Conservation (phyloP, 192 early-diverging fungal genomes). For the Thoreauomyces humboldtii region DNA sequence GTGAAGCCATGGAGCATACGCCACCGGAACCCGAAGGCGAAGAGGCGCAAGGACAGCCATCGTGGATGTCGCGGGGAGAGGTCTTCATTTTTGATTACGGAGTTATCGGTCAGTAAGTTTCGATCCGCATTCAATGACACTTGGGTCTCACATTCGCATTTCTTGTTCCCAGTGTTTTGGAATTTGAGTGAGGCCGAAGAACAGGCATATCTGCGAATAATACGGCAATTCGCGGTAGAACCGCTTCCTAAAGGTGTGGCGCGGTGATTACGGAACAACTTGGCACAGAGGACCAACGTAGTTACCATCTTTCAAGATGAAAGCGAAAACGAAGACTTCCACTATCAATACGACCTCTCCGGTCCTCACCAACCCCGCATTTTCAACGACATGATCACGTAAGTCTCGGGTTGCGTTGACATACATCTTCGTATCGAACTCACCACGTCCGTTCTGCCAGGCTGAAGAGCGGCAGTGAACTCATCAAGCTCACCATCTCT, state of each 20-base stretch:
- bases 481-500: constrained; percentile 91
- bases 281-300: too few relatives aligned
- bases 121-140: too few relatives aligned
- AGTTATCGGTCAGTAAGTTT: constrained; percentile 38
- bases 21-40: background rate
- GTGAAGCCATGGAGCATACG: background rate
- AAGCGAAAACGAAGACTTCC: constrained; percentile 53
- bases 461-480: constrained; percentile 36
- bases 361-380: constrained; percentile 60
- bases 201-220: constrained; percentile 40
- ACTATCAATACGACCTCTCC: constrained; percentile 73
- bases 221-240: constrained; percentile 27
- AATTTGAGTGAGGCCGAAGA: constrained; percentile 48
- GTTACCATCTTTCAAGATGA: background rate
- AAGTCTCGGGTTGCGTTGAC: background rate
- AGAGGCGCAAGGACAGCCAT: constrained; percentile 18
- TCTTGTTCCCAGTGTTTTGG: constrained; percentile 43
- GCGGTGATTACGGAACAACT: too few relatives aligned
- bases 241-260: background rate
- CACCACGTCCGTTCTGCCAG: background rate
- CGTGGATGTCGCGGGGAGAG: constrained; percentile 47
- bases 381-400: constrained; percentile 84
- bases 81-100: constrained; percentile 58
- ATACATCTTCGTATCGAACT: background rate
- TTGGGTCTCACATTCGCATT: background rate